Evolutionary conservation across 495 filamentous ascomycete genomes (phyloP).

Genomic region (Trypethelium eluteriae): DNA sequence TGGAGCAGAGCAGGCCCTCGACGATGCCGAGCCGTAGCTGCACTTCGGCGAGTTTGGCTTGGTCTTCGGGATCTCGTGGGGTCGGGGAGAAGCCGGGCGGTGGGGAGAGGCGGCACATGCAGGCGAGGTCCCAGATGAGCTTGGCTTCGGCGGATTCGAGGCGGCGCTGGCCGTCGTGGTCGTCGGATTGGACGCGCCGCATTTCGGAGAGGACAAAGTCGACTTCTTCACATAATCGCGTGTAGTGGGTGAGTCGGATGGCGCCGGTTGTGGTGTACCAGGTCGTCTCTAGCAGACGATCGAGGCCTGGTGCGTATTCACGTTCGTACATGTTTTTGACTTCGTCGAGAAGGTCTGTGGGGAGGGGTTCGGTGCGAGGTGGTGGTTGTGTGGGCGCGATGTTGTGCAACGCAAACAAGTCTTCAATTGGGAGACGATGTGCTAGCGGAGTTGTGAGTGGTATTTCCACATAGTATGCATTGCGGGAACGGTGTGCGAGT

Average conservation of each 20-base stretch:
- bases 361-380: slow-evolving; percentile 40
- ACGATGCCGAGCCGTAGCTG: slow-evolving; percentile 61
- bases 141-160: slow-evolving; percentile 32
- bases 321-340: slow-evolving; percentile 65
- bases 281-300: slow-evolving; percentile 72
- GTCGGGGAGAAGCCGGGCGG: neutral
- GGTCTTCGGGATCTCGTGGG: slow-evolving; percentile 14
- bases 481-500: neutral
- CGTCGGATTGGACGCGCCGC: slow-evolving; percentile 43
- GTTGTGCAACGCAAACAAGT: slow-evolving; percentile 63
- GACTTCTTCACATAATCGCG: slow-evolving; percentile 23
- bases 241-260: slow-evolving; percentile 45
- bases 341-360: slow-evolving; percentile 53
- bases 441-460: slow-evolving; percentile 40
- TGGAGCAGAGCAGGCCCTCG: slow-evolving; percentile 52
- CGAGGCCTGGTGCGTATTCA: slow-evolving; percentile 68
- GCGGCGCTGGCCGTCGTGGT: slow-evolving; percentile 18
- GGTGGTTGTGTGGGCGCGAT: slow-evolving; percentile 53
- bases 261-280: slow-evolving; percentile 62
- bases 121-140: slow-evolving; percentile 35
- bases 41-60: slow-evolving; percentile 43
- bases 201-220: slow-evolving; percentile 20
- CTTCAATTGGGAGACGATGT: slow-evolving; percentile 64
- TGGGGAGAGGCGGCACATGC: slow-evolving; percentile 25
- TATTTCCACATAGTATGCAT: neutral